Conservation (phyloP, 179 eudicot species). For the Sideroxylon spinosum region DNA sequence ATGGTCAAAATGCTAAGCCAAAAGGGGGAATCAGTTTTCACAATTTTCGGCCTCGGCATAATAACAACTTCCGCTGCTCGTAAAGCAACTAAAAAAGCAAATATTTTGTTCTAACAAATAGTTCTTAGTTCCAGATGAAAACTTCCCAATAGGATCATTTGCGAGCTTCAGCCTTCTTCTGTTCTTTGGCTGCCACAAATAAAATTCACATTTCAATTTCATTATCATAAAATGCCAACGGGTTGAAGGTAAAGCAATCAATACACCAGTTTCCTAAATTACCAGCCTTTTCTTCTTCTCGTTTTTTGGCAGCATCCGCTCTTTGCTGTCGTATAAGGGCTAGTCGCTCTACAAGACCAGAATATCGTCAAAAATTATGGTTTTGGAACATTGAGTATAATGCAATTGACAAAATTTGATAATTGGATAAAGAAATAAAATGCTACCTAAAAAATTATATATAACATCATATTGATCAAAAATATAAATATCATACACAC, state of each 20-base stretch:
- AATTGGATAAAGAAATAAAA: not conserved
- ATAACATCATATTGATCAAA: not conserved
- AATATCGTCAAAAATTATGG: not conserved
- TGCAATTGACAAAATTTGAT: not conserved
- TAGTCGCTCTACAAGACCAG: slow-evolving; percentile 18
- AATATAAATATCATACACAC: too few relatives aligned
- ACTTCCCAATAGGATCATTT: slow-evolving; percentile 37
- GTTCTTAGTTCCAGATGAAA: not conserved
- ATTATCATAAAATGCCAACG: not conserved
- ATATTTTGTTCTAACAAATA: not conserved
- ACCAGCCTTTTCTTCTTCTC: slow-evolving; percentile 91
- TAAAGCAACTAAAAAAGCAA: not conserved
- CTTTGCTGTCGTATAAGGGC: slow-evolving; percentile 75
- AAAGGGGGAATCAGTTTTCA: slow-evolving; percentile 13
- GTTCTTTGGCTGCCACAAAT: slow-evolving; percentile 64
- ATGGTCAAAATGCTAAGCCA: slow-evolving; percentile 14
- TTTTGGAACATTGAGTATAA: not conserved
- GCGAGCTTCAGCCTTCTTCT: slow-evolving; percentile 75
- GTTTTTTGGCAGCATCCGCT: slow-evolving; percentile 84
- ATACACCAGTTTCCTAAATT: slow-evolving; percentile 11
- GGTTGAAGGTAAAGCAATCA: not conserved
- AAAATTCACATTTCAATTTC: not conserved
- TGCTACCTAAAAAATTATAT: not conserved
- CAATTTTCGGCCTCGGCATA: slow-evolving; percentile 6
- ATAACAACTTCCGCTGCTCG: not conserved